phyloP scores from a whole-genome alignment of 148 eudicot genomes.

The Rhododendron griersonianum region DNA sequence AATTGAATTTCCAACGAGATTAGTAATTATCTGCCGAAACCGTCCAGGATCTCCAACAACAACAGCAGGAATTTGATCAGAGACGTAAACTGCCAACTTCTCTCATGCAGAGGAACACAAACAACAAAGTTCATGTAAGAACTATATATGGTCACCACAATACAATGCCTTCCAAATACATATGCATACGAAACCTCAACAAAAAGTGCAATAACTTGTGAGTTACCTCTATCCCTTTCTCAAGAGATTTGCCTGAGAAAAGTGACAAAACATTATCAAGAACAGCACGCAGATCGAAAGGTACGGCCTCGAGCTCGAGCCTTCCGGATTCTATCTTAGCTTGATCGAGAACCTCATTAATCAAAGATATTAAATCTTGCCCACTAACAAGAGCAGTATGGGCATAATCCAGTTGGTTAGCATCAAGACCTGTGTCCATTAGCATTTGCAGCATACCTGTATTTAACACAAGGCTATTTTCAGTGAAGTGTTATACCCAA shows the following conservation, averaged over 20 bases:
- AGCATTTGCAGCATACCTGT: conserved; percentile 94
- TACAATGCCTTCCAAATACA: neutral
- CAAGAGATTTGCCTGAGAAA: conserved; percentile 63
- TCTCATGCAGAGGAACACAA: conserved; percentile 18
- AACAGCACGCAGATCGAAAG: conserved; percentile 70
- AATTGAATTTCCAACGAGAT: conserved; percentile 92
- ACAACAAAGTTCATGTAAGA: conserved; percentile 1
- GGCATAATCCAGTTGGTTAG: conserved; percentile 69
- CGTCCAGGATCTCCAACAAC: conserved; percentile 88
- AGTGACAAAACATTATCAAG: conserved; percentile 79
- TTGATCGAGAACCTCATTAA: conserved; percentile 89
- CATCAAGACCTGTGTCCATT: conserved; percentile 74
- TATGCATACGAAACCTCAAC: neutral
- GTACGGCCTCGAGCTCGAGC: conserved; percentile 86
- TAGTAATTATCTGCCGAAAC: conserved; percentile 81
- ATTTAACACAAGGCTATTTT: conserved; percentile 2
- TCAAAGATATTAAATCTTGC: conserved; percentile 68
- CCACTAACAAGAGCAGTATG: conserved; percentile 84
- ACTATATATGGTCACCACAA: neutral
- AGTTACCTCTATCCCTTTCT: conserved; percentile 73
- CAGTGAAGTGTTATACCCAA: neutral
- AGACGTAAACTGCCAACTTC: conserved; percentile 88
- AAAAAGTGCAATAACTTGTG: neutral
- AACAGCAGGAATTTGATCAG: conserved; percentile 63
- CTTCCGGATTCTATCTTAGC: conserved; percentile 97